Conservation (phyloP, 148 eudicot genomes). For the Talinum fruticosum region DNA sequence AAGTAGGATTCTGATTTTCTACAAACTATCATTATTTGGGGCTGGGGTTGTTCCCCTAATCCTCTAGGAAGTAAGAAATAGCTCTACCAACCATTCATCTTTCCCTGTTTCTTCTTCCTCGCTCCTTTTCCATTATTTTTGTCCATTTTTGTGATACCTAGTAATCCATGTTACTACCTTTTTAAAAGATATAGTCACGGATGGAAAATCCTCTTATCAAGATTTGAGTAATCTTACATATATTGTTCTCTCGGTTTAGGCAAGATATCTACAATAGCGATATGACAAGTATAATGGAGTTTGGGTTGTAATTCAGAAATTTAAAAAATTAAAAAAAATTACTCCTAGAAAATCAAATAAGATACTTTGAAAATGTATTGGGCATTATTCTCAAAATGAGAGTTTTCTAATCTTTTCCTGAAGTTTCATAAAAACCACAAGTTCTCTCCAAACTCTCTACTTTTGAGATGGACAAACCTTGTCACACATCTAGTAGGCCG, state of each 20-base stretch:
- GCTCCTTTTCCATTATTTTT: neutral
- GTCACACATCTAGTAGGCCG: too few relatives aligned
- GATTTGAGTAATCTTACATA: too few relatives aligned
- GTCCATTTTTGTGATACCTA: neutral
- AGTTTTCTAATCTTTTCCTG: neutral
- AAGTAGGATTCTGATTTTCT: neutral
- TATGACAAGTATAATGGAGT: too few relatives aligned
- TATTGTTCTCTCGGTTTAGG: too few relatives aligned
- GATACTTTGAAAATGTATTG: too few relatives aligned
- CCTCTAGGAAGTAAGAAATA: slow-evolving; percentile 8
- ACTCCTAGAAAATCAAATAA: too few relatives aligned
- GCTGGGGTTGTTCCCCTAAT: slow-evolving; percentile 2
- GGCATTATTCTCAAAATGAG: too few relatives aligned
- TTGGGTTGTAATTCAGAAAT: too few relatives aligned
- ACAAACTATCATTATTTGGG: neutral
- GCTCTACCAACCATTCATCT: neutral
- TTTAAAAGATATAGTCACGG: neutral
- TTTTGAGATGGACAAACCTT: slow-evolving; percentile 8
- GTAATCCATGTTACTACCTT: neutral
- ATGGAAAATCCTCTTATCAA: neutral
- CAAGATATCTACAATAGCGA: too few relatives aligned
- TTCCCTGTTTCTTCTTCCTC: neutral
- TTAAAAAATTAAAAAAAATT: too few relatives aligned
- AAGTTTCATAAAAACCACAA: neutral
- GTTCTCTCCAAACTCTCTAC: neutral